Percentiles rank a stretch among this genome's conserved stretches.
These are phyloP conservation scores for Exophiala dermatitidis DNA, from an alignment of 2,329 filamentous ascomycete genomes.

Conservation along the genomic window DNA sequence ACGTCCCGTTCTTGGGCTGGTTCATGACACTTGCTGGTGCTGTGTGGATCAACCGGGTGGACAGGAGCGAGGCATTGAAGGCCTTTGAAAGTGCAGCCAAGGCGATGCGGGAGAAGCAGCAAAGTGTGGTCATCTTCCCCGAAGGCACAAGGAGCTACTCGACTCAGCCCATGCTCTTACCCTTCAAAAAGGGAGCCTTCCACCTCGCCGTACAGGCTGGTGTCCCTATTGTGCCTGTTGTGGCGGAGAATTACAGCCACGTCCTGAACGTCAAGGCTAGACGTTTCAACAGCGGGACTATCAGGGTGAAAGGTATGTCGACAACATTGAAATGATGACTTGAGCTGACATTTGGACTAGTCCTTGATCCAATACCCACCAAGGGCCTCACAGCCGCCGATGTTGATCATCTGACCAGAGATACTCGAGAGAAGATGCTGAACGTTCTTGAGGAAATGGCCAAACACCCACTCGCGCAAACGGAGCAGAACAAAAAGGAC, in stretches of 20 bases:
- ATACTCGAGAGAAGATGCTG: slow-evolving; percentile 69
- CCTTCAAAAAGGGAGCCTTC: slow-evolving; percentile 99
- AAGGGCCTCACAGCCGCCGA: slow-evolving; percentile 64
- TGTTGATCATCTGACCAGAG: slow-evolving; percentile 64
- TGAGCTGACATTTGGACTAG: slow-evolving; percentile 37
- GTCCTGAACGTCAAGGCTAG: slow-evolving; percentile 58
- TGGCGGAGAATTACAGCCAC: slow-evolving; percentile 72
- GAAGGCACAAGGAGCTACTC: slow-evolving; percentile 92
- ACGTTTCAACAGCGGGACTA: slow-evolving; percentile 59
- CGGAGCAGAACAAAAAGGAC: neutral
- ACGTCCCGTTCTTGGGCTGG: slow-evolving; percentile 81
- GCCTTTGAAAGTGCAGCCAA: slow-evolving; percentile 77
- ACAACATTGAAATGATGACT: neutral
- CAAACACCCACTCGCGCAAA: neutral
- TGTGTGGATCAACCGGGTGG: slow-evolving; percentile 91
- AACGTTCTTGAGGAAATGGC: slow-evolving; percentile 38
- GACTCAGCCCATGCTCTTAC: slow-evolving; percentile 69
- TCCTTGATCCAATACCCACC: slow-evolving; percentile 74
- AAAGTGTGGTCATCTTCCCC: slow-evolving; percentile 52
- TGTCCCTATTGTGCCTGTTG: slow-evolving; percentile 83
- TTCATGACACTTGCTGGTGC: slow-evolving; percentile 84
- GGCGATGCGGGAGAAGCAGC: slow-evolving; percentile 65
- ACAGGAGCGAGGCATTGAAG: slow-evolving; percentile 70
- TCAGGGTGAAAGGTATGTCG: slow-evolving; percentile 65
- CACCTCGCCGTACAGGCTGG: slow-evolving; percentile 90